These are phyloP conservation scores for Tricholoma furcatifolium DNA, from an alignment of 768 basidiomycete genomes.

Conservation along the genomic window DNA sequence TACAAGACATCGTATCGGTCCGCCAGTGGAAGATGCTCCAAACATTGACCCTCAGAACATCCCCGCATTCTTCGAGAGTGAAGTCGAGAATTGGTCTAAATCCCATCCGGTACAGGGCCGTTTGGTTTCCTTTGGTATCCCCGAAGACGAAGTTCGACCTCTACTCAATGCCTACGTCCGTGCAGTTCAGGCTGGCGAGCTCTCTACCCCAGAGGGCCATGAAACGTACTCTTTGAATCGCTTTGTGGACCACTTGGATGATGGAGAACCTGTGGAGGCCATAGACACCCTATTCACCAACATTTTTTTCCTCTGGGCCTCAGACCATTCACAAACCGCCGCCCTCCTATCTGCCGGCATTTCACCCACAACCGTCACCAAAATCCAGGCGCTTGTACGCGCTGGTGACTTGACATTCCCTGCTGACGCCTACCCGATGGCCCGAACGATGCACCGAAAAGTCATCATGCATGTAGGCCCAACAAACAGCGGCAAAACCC, in stretches of 20 bases:
- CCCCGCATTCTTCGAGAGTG: conserved; percentile 30
- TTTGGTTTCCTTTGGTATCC: conserved; percentile 50
- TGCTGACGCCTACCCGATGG: conserved; percentile 44
- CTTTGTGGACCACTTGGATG: conserved; percentile 36
- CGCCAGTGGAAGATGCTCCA: background rate
- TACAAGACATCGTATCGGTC: background rate
- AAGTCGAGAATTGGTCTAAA: conserved; percentile 39
- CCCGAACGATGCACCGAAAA: conserved; percentile 66
- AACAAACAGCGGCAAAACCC: conserved; percentile 97
- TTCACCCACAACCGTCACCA: conserved; percentile 30
- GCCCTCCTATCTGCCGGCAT: conserved; percentile 24
- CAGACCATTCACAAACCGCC: conserved; percentile 27
- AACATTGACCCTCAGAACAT: conserved; percentile 20
- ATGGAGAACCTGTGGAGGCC: conserved; percentile 21
- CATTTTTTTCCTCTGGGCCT: conserved; percentile 58
- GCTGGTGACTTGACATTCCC: conserved; percentile 45
- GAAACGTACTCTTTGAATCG: conserved; percentile 39
- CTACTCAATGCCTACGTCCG: conserved; percentile 43
- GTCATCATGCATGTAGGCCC: conserved; percentile 97
- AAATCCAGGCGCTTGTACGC: conserved; percentile 34
- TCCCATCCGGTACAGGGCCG: conserved; percentile 32
- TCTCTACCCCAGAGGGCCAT: conserved; percentile 26
- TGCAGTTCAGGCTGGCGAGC: conserved; percentile 34
- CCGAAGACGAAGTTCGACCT: conserved; percentile 30
- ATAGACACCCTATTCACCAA: conserved; percentile 51